Percentiles rank a stretch among this genome's conserved stretches.
These are phyloP conservation scores for Tetracladium setigerum DNA, from an alignment of 495 filamentous ascomycete species.

Conservation along the genomic window DNA sequence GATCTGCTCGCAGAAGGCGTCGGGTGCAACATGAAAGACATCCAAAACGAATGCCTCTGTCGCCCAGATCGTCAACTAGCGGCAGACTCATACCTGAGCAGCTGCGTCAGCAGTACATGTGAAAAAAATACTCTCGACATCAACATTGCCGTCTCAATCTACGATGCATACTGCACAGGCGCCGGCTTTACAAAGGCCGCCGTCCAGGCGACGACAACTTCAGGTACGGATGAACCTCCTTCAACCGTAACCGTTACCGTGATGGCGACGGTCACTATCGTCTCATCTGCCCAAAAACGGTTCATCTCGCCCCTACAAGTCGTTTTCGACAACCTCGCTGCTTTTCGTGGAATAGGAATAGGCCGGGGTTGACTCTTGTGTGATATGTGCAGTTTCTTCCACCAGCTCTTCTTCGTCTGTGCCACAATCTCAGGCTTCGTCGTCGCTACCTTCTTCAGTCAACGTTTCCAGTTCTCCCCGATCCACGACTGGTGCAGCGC, in stretches of 20 bases:
- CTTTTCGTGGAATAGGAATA: no score
- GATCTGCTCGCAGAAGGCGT: not conserved
- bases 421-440: slow-evolving; percentile 15
- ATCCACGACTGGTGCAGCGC: no score
- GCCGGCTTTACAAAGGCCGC: not conserved
- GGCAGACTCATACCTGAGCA: slow-evolving; percentile 1
- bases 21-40: not conserved
- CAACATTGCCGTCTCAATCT: slow-evolving; percentile 8
- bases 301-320: not conserved
- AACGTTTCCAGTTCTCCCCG: no score
- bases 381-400: no score
- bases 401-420: slow-evolving; percentile 14
- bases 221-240: slow-evolving; percentile 11
- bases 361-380: no score
- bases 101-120: slow-evolving; percentile 1
- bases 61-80: slow-evolving; percentile 3
- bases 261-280: slow-evolving; percentile 3
- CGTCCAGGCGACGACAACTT: not conserved
- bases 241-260: slow-evolving; percentile 6
- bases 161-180: slow-evolving; percentile 8
- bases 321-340: no score
- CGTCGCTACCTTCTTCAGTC: slow-evolving; percentile 3
- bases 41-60: slow-evolving; percentile 5
- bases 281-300: slow-evolving; percentile 5
- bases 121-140: slow-evolving; percentile 3